These are phyloP conservation scores for Fusarium torreyae DNA, from an alignment of 2,329 filamentous ascomycete species.

Conservation along the genomic window DNA sequence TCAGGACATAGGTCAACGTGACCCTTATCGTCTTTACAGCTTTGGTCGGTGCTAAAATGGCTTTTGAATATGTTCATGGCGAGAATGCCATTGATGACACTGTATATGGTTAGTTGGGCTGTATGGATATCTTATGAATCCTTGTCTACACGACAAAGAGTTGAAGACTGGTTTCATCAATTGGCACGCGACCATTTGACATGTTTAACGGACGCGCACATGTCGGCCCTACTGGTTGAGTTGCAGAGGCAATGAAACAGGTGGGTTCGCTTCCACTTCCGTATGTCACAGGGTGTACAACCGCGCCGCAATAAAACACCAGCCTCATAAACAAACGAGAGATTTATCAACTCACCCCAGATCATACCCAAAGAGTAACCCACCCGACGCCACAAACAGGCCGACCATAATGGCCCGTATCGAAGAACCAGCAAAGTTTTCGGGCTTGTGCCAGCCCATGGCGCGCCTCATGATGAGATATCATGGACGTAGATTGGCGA, in stretches of 20 bases:
- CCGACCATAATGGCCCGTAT: conserved; percentile 80
- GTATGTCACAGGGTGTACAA: too few species aligned
- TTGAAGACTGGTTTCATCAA: background rate
- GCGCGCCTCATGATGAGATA: conserved; percentile 70
- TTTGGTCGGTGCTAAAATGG: conserved; percentile 72
- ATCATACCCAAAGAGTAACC: conserved; percentile 79
- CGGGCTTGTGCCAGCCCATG: conserved; percentile 81
- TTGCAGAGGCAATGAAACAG: too few species aligned
- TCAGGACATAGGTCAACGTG: conserved; percentile 65
- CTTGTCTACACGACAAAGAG: conserved; percentile 18
- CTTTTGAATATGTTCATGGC: conserved; percentile 78
- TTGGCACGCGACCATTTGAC: background rate
- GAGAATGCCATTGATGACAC: conserved; percentile 78
- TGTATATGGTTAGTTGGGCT: conserved; percentile 42
- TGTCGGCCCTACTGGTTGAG: background rate
- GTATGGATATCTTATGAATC: background rate
- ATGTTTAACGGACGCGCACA: background rate
- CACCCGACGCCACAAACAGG: conserved; percentile 78
- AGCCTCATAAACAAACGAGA: conserved; percentile 7
- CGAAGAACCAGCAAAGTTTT: conserved; percentile 80
- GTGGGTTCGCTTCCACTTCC: too few species aligned
- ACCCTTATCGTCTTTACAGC: conserved; percentile 57
- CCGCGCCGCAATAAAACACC: conserved; percentile 8
- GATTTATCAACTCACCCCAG: conserved; percentile 69
- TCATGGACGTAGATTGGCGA: conserved; percentile 5